phyloP scores from a whole-genome alignment of 495 filamentous ascomycete genomes.

The Neurospora sublineolata region DNA sequence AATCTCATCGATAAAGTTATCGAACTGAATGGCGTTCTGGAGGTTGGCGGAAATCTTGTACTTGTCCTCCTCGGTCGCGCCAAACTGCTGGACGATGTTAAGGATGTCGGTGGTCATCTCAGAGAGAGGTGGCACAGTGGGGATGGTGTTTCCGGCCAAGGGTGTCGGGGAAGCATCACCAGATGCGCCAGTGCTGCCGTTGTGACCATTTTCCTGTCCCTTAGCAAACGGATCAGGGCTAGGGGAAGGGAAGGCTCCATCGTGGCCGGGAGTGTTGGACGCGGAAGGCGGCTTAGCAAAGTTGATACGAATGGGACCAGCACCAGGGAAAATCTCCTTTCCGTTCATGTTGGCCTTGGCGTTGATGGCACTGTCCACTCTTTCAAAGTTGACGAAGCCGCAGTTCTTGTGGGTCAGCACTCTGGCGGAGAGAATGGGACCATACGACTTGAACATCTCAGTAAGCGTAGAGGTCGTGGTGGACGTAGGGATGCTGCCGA shows the following conservation, averaged over 20 bases:
- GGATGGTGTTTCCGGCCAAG: slow-evolving; percentile 37
- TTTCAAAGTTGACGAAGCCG: slow-evolving; percentile 96
- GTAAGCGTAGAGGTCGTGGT: slow-evolving; percentile 88
- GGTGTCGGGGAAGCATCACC: slow-evolving; percentile 33
- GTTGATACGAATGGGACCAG: slow-evolving; percentile 87
- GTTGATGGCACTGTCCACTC: slow-evolving; percentile 74
- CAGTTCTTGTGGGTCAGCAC: slow-evolving; percentile 98
- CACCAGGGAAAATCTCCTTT: slow-evolving; percentile 96
- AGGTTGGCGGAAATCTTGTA: slow-evolving; percentile 62
- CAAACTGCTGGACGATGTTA: slow-evolving; percentile 79
- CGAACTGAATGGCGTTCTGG: slow-evolving; percentile 61
- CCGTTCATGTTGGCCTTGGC: slow-evolving; percentile 82
- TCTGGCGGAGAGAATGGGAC: slow-evolving; percentile 80
- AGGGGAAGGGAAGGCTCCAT: slow-evolving; percentile 81
- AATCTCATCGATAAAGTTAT: slow-evolving; percentile 68
- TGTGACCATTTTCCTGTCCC: slow-evolving; percentile 32
- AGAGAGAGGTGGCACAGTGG: slow-evolving; percentile 56
- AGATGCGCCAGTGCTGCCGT: slow-evolving; percentile 28
- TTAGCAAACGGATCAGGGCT: slow-evolving; percentile 73
- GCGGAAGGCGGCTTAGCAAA: slow-evolving; percentile 92
- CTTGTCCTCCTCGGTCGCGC: slow-evolving; percentile 70
- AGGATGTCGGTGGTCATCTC: slow-evolving; percentile 75
- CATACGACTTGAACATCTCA: slow-evolving; percentile 84
- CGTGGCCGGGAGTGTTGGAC: slow-evolving; percentile 69
- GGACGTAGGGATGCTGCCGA: slow-evolving; percentile 94